These are phyloP conservation scores for Marasmius fiardii DNA, from an alignment of 1,284 basidiomycete species.

Conservation along the genomic window DNA sequence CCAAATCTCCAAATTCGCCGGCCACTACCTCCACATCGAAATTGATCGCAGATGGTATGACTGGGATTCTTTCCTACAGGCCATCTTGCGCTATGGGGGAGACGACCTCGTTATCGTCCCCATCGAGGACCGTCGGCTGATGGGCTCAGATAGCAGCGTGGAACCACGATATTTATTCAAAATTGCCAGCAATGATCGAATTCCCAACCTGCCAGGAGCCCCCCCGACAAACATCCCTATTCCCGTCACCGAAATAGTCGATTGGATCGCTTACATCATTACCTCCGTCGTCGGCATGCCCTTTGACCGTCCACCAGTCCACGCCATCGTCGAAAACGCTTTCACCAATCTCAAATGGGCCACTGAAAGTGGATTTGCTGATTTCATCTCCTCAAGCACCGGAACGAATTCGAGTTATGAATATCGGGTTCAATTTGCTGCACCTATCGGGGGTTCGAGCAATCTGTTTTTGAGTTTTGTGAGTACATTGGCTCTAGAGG, in stretches of 20 bases:
- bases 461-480: not conserved
- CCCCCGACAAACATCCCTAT: not conserved
- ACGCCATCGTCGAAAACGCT: not conserved
- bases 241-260: not conserved
- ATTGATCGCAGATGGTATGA: not conserved
- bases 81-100: not conserved
- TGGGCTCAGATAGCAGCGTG: not conserved
- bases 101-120: not conserved
- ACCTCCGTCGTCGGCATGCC: not conserved
- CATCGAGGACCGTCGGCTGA: not conserved
- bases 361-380: not conserved
- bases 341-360: slow-evolving; percentile 1
- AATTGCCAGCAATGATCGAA: not conserved
- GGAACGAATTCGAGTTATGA: not conserved
- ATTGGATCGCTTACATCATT: not conserved
- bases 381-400: not conserved
- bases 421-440: not conserved
- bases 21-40: not conserved
- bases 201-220: not conserved
- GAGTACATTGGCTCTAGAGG: not conserved
- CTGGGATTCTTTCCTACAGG: not conserved
- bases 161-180: not conserved
- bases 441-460: not conserved
- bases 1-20: not conserved
- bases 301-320: not conserved